Base-by-base conservation (phyloP, 1,139 yeast genomes). In the Candida labiduridarum region DNA sequence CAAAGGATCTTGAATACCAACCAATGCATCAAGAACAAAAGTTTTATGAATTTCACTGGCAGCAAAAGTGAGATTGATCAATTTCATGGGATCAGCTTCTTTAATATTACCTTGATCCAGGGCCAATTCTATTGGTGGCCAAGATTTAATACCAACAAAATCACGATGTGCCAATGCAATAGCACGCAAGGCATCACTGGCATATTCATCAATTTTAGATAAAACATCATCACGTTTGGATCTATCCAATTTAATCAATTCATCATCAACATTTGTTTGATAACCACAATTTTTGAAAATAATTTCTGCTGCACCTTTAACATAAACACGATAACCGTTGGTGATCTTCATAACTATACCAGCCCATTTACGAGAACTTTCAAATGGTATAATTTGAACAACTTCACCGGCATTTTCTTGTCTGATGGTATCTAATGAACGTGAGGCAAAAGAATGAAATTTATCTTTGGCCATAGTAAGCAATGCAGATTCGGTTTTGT, bases 241-340 rank as follows among this genome's bases (percentile, higher is more conserved):
- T 43, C 79, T 59, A 48, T 64, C 66, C 58, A 72, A 61, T 41
- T 55, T 56, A 18, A 58, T 50, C 5, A 62, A 48, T 31, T 61
- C 55, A 25, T 62, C 64, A 53, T 54, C 44, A 15, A 48, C 51
- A 41, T 59, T 54, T 39, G 56, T 54, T 61, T 71, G 59, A 64
- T 65, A 54, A 54, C 77, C 77, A 66, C 96, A 88, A 56, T 79
- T 74, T 48, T 78, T 77, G 58, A 89, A 78, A 15, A 94, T 78
- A 53, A 92, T 82, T 69, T 94, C 99, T 0, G 97, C 94, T 1
- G 99, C 99, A 55, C 99, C 99, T 71, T 94, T 94, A 54, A 89
- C 75, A 54, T 82, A 85, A 49, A 91, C 72, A 52, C 95, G 79
- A 67, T 69, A 87, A 2, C 80, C 81, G 36, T 73, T 65, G 4